Percentiles rank a stretch among this genome's conserved stretches.
Conservation (phyloP, 75 land plant species). For the Adiantum capillusveneris region DNA sequence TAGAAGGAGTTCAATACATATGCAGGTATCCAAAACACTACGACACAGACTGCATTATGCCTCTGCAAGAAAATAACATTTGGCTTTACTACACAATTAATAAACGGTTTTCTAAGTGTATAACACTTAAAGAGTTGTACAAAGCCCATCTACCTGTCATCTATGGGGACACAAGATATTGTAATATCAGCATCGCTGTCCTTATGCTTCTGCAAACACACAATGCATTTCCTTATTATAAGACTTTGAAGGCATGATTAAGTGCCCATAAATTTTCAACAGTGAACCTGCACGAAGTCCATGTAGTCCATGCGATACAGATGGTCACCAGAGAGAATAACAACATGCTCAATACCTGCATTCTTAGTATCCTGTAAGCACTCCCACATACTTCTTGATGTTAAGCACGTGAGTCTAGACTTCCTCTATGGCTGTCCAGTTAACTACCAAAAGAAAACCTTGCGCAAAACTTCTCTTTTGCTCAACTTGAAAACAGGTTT, state of each 20-base stretch:
- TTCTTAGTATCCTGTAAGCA: constrained; percentile 39
- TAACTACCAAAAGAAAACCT: background rate
- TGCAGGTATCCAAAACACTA: no score
- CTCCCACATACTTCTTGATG: background rate
- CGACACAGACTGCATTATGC: no score
- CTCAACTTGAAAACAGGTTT: background rate
- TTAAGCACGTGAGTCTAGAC: background rate
- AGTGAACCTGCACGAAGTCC: constrained; percentile 61
- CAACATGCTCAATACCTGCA: constrained; percentile 40
- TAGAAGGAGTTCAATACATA: no score
- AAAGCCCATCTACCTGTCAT: constrained; percentile 74
- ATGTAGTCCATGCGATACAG: constrained; percentile 77
- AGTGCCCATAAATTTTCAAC: no score
- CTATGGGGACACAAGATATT: constrained; percentile 77
- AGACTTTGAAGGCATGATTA: no score
- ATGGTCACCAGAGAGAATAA: constrained; percentile 62
- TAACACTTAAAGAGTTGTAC: no score
- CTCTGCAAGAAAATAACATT: no score
- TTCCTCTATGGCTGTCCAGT: background rate
- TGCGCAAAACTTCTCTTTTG: background rate
- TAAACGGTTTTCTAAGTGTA: no score
- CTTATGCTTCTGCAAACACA: constrained; percentile 73
- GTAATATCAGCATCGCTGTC: constrained; percentile 87
- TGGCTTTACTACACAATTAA: no score
- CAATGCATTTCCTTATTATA: no score